Evolutionary conservation across 129 eudicot genomes (phyloP).

Genomic region (Helichrysum umbraculigerum): DNA sequence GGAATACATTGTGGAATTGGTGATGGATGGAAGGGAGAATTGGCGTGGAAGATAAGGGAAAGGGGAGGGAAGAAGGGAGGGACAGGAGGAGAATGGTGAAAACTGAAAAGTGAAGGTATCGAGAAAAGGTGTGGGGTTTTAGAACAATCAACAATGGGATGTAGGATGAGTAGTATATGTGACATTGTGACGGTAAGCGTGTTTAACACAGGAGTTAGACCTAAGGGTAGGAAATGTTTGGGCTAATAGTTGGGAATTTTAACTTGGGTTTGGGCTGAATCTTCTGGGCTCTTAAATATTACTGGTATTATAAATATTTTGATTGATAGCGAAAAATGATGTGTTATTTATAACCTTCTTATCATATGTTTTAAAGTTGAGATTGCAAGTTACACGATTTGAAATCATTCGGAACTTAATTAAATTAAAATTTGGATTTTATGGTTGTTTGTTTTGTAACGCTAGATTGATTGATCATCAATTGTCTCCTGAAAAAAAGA

Average conservation of each 20-base stretch:
- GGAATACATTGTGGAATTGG: constrained; percentile 44
- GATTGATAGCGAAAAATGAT: no score
- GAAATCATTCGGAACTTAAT: no score
- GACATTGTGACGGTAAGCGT: background rate
- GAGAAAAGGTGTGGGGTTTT: constrained; percentile 5
- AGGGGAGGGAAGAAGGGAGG: constrained; percentile 7
- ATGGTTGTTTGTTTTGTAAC: background rate
- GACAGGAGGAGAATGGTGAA: background rate
- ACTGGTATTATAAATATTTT: no score
- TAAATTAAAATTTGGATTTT: no score
- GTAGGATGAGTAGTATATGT: background rate
- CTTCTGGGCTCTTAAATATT: background rate
- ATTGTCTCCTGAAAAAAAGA: background rate
- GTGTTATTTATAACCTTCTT: no score
- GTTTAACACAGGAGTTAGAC: background rate
- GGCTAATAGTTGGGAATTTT: background rate
- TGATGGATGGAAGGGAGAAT: background rate
- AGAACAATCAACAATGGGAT: background rate
- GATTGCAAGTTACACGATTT: background rate
- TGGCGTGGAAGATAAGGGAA: constrained; percentile 30
- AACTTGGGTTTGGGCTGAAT: background rate
- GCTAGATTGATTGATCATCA: background rate
- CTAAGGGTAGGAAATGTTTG: background rate
- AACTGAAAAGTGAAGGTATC: constrained; percentile 8
- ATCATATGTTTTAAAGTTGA: background rate